phyloP scores from a whole-genome alignment of 176 grass and related monocot genomes.

The Carex kokanica region DNA sequence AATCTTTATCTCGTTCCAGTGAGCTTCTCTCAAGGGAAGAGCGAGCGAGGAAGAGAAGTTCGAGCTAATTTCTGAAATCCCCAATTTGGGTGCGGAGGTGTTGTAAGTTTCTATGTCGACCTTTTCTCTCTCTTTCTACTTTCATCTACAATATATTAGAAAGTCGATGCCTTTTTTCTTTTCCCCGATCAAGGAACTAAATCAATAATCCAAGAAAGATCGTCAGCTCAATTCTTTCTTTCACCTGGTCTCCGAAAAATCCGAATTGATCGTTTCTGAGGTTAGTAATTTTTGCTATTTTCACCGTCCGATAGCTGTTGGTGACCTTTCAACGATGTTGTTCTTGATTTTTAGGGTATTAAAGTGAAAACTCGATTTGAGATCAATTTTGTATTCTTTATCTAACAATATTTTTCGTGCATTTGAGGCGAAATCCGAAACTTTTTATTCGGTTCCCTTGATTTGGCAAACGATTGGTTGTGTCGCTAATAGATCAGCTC shows the following conservation, averaged over 20 bases:
- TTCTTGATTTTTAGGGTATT: neutral
- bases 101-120: slow-evolving; percentile 15
- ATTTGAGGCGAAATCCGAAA: neutral
- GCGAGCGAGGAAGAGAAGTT: neutral
- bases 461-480: neutral
- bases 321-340: neutral
- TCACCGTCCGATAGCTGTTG: neutral
- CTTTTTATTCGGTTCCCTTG: neutral
- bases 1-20: slow-evolving; percentile 8
- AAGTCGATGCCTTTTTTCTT: neutral
- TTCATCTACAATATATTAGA: no score
- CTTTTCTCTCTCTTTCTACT: neutral
- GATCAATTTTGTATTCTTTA: neutral
- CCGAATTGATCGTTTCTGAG: slow-evolving; percentile 21
- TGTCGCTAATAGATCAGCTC: neutral
- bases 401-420: neutral
- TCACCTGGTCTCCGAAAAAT: neutral
- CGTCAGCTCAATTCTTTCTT: neutral
- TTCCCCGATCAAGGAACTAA: neutral
- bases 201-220: slow-evolving; percentile 8
- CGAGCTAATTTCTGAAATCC: slow-evolving; percentile 6
- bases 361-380: neutral
- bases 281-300: neutral
- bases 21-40: neutral
- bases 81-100: slow-evolving; percentile 9